Evolutionary conservation across 805 yeast species (phyloP).

Genomic region (Wickerhamomyces chambardii): DNA sequence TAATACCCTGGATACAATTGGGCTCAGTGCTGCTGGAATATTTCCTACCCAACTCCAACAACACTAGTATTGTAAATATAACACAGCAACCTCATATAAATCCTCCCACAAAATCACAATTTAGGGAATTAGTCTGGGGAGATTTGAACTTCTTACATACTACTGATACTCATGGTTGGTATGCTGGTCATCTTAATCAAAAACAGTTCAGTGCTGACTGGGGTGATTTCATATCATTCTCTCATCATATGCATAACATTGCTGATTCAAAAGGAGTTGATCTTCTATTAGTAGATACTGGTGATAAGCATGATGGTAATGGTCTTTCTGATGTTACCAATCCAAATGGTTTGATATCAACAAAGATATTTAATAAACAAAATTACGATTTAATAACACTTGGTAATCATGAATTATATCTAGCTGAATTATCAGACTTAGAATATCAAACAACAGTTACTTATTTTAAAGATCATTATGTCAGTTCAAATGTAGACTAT

Average conservation of each 20-base stretch:
- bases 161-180: slow-evolving; percentile 98
- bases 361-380: slow-evolving; percentile 50
- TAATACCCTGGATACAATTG: no score
- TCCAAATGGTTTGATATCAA: slow-evolving; percentile 62
- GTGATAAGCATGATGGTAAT: slow-evolving; percentile 93
- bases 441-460: slow-evolving; percentile 58
- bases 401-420: slow-evolving; percentile 89
- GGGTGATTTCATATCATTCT: slow-evolving; percentile 84
- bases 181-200: slow-evolving; percentile 81
- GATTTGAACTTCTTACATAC: slow-evolving; percentile 83
- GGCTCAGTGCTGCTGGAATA: slow-evolving; percentile 1
- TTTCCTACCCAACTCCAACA: no score
- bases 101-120: slow-evolving; percentile 22
- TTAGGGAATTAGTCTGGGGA: slow-evolving; percentile 57
- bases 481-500: slow-evolving; percentile 66
- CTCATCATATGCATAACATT: slow-evolving; percentile 33
- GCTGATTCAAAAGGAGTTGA: slow-evolving; percentile 47
- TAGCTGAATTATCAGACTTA: slow-evolving; percentile 48
- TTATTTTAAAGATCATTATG: slow-evolving; percentile 53
- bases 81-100: slow-evolving; percentile 17
- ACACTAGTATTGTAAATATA: no score
- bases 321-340: slow-evolving; percentile 75
- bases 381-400: slow-evolving; percentile 75
- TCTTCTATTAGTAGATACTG: slow-evolving; percentile 72
- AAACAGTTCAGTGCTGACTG: slow-evolving; percentile 74